phyloP scores from a whole-genome alignment of 495 filamentous ascomycete species.

The Durotheca rogersii region DNA sequence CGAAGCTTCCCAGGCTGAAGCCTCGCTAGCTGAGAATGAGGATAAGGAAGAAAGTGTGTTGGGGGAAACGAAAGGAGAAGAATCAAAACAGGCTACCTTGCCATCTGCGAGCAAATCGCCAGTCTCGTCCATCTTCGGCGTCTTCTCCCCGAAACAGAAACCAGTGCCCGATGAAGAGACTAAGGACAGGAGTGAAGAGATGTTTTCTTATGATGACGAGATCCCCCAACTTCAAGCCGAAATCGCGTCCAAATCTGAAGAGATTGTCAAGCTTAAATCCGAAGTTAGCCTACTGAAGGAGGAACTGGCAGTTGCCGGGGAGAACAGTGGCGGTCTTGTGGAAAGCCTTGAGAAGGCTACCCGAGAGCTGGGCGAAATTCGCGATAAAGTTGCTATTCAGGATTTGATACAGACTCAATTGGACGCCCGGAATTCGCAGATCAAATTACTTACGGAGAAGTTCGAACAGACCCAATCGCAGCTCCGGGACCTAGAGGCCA shows the following conservation, averaged over 20 bases:
- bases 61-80: conserved; percentile 7
- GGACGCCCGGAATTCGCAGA: conserved; percentile 49
- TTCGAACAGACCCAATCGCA: conserved; percentile 52
- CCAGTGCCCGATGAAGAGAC: conserved; percentile 39
- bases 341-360: conserved; percentile 61
- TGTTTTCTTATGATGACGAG: conserved; percentile 83
- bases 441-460: conserved; percentile 49
- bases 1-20: conserved; percentile 26
- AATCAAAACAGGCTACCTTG: conserved; percentile 12
- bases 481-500: conserved; percentile 56
- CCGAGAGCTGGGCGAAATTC: conserved; percentile 57
- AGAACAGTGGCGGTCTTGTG: conserved; percentile 65
- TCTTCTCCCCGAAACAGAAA: conserved; percentile 53
- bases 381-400: conserved; percentile 59
- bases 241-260: conserved; percentile 50
- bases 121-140: conserved; percentile 38
- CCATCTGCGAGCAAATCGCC: conserved; percentile 42
- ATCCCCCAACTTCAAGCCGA: conserved; percentile 65
- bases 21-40: conserved; percentile 10
- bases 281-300: conserved; percentile 42
- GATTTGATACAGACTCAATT: conserved; percentile 50
- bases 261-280: conserved; percentile 40
- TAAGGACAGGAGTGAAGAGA: conserved; percentile 63
- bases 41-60: neutral
- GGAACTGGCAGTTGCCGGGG: conserved; percentile 53